A percentile compares a stretch with the other conserved stretches of the same genome.
Conservation (phyloP, 495 filamentous ascomycete genomes). For the Hypomontagnella monticulosa region DNA sequence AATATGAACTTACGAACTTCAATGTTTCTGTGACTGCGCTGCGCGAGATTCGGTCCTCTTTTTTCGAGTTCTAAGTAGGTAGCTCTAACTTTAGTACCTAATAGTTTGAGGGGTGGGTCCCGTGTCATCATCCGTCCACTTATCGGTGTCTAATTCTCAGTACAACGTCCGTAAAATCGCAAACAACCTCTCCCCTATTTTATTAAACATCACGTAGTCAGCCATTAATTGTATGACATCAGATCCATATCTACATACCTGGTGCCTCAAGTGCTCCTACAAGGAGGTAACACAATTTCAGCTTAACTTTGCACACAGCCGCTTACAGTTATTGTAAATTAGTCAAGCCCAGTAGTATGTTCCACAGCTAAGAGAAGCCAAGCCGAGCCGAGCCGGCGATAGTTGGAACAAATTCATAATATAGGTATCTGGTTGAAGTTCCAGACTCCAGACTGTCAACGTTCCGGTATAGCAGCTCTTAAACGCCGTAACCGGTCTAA, state of each 20-base stretch:
- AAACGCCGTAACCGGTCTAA: slow-evolving; percentile 26
- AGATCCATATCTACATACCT: neutral
- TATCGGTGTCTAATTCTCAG: slow-evolving; percentile 1
- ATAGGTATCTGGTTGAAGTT: slow-evolving; percentile 14
- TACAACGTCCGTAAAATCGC: neutral
- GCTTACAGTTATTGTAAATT: too few relatives aligned
- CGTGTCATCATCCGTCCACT: slow-evolving; percentile 20
- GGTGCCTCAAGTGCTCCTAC: too few relatives aligned
- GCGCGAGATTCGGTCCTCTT: slow-evolving; percentile 16
- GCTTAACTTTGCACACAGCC: too few relatives aligned
- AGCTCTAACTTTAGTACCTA: neutral
- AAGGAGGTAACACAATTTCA: too few relatives aligned
- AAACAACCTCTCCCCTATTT: neutral
- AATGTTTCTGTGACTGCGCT: slow-evolving; percentile 8
- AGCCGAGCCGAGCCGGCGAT: too few relatives aligned
- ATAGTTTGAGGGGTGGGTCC: slow-evolving; percentile 17
- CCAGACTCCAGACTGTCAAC: slow-evolving; percentile 24
- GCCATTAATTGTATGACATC: neutral
- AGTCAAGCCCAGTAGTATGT: too few relatives aligned
- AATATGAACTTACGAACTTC: neutral
- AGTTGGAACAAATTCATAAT: neutral
- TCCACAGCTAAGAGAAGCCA: too few relatives aligned
- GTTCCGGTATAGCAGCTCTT: neutral
- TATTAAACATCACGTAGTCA: neutral
- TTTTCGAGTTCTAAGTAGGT: slow-evolving; percentile 20